These are phyloP conservation scores for Rubia yunnanensis DNA, from an alignment of 257 asterid species.

Conservation along the genomic window DNA sequence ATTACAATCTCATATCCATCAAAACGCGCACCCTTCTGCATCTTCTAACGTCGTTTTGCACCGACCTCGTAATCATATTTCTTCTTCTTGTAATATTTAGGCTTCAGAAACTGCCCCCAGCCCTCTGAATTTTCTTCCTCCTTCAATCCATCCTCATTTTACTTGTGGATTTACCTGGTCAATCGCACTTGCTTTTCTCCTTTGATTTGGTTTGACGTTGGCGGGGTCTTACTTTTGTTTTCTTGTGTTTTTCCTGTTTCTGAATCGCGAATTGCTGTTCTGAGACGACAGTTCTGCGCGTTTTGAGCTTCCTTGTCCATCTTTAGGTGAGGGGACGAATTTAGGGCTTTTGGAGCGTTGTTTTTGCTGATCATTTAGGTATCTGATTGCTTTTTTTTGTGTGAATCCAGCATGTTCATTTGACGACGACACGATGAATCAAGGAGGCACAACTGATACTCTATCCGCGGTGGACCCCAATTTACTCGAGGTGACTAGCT, in stretches of 20 bases:
- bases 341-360: constrained; percentile 17
- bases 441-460: constrained; percentile 54
- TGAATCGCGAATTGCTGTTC: constrained; percentile 9
- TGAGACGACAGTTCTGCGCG: neutral
- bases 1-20: neutral
- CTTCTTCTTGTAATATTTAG: too few relatives aligned
- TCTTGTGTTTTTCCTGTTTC: neutral
- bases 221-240: neutral
- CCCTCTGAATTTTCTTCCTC: neutral
- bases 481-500: constrained; percentile 52
- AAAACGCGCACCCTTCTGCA: neutral
- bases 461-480: constrained; percentile 27
- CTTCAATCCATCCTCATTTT: constrained; percentile 9
- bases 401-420: constrained; percentile 28
- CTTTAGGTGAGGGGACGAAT: constrained; percentile 11
- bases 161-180: constrained; percentile 6
- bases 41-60: neutral
- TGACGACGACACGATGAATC: constrained; percentile 59
- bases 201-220: neutral
- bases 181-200: neutral
- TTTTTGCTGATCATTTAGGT: neutral
- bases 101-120: neutral
- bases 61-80: neutral
- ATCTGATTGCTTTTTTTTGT: neutral
- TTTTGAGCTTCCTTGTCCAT: constrained; percentile 4